phyloP scores from a whole-genome alignment of 345 rosid genomes.

The Eutrema heterophyllum region DNA sequence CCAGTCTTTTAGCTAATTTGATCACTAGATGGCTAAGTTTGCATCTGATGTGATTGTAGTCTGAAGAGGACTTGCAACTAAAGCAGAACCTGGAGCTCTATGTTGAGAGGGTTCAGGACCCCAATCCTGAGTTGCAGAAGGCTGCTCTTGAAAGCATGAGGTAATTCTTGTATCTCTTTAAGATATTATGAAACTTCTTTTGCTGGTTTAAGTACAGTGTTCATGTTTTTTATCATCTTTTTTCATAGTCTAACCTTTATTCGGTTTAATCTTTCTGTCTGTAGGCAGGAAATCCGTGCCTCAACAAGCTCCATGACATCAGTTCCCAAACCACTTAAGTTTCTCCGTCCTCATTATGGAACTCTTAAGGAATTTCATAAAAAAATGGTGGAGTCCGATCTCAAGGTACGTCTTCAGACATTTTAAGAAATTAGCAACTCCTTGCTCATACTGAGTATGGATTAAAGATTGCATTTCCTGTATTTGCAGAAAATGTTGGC shows the following conservation, averaged over 20 bases:
- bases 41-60: slow-evolving; percentile 38
- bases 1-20: background rate
- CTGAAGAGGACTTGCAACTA: slow-evolving; percentile 89
- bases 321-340: slow-evolving; percentile 95
- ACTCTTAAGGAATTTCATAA: slow-evolving; percentile 64
- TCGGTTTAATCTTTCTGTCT: background rate
- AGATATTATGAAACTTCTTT: background rate
- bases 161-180: slow-evolving; percentile 31
- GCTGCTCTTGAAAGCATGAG: slow-evolving; percentile 94
- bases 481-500: slow-evolving; percentile 73
- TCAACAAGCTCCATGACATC: slow-evolving; percentile 98
- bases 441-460: background rate
- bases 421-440: background rate
- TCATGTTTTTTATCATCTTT: background rate
- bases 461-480: slow-evolving; percentile 8
- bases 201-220: background rate
- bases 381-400: slow-evolving; percentile 60
- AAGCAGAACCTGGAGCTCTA: slow-evolving; percentile 93
- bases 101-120: slow-evolving; percentile 91
- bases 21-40: background rate
- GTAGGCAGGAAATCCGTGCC: slow-evolving; percentile 86
- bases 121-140: slow-evolving; percentile 84
- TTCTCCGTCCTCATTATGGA: slow-evolving; percentile 96
- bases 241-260: background rate
- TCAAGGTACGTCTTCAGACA: slow-evolving; percentile 48